phyloP scores from a whole-genome alignment of 2,329 filamentous ascomycete genomes.

The Aphanoascus verrucosus region DNA sequence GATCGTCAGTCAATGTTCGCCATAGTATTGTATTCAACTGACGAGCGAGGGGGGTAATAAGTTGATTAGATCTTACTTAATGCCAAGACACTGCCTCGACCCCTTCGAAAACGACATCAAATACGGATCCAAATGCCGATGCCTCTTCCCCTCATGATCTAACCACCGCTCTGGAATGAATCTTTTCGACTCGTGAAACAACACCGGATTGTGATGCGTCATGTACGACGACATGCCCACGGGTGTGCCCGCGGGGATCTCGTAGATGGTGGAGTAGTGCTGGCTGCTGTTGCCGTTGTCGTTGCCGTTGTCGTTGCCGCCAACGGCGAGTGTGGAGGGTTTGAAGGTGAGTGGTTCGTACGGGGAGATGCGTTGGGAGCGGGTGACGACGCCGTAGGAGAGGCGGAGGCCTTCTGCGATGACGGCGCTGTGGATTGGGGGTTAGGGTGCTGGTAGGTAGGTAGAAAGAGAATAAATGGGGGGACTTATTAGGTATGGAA shows the following conservation, averaged over 20 bases:
- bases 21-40: background rate
- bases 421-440: constrained; percentile 8
- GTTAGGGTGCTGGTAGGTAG: background rate
- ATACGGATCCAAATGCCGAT: constrained; percentile 17
- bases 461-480: background rate
- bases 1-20: background rate
- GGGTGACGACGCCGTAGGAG: constrained; percentile 8
- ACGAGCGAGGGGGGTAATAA: background rate
- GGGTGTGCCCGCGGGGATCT: constrained; percentile 14
- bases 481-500: constrained; percentile 11
- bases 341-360: constrained; percentile 9
- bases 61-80: constrained; percentile 18
- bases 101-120: constrained; percentile 20
- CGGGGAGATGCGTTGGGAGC: constrained; percentile 10
- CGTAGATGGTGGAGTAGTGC: constrained; percentile 7
- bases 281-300: background rate
- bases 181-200: constrained; percentile 19
- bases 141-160: constrained; percentile 14
- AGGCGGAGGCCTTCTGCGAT: constrained; percentile 11
- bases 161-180: constrained; percentile 22
- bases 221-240: constrained; percentile 19
- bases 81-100: constrained; percentile 18
- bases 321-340: background rate
- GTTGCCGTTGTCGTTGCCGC: too few species aligned
- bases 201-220: constrained; percentile 18